Percentiles rank a stretch among this genome's conserved stretches.
Evolutionary conservation across 306 rosid genomes (phyloP).

Genomic region (Inga oerstediana): DNA sequence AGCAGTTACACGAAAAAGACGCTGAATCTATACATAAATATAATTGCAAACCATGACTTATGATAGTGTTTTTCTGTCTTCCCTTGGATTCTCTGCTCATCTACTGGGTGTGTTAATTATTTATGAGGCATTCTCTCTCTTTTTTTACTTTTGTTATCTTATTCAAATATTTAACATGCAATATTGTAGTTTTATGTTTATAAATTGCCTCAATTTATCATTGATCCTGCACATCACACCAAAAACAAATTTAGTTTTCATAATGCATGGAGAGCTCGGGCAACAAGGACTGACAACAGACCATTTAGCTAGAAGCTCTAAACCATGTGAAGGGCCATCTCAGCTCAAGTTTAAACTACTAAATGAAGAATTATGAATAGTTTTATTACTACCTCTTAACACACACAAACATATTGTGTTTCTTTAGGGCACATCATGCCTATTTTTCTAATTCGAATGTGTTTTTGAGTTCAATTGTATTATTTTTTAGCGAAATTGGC

Average conservation of each 20-base stretch:
- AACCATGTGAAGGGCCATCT: not conserved
- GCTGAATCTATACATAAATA: not conserved
- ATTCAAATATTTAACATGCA: not conserved
- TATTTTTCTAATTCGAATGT: not conserved
- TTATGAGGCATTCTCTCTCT: not conserved
- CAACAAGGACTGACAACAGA: not conserved
- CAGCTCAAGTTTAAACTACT: not conserved
- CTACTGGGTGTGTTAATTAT: not conserved
- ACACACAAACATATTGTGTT: not conserved
- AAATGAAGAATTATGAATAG: not conserved
- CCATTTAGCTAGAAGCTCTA: not conserved
- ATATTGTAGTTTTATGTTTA: not conserved
- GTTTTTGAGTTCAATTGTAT: not conserved
- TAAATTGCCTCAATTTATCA: not conserved
- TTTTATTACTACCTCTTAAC: not conserved
- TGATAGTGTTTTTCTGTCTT: not conserved
- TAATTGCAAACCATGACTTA: not conserved
- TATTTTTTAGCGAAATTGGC: not conserved
- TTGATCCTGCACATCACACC: not conserved
- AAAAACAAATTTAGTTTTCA: not conserved
- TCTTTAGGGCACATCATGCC: conserved; percentile 14
- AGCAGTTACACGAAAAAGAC: not conserved
- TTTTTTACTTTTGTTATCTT: not conserved
- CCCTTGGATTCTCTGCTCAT: not conserved
- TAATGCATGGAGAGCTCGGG: not conserved